A percentile compares a stretch with the other conserved stretches of the same genome.
These are phyloP conservation scores for Penicillium paxilli DNA, from an alignment of 495 filamentous ascomycete species.

Conservation along the genomic window DNA sequence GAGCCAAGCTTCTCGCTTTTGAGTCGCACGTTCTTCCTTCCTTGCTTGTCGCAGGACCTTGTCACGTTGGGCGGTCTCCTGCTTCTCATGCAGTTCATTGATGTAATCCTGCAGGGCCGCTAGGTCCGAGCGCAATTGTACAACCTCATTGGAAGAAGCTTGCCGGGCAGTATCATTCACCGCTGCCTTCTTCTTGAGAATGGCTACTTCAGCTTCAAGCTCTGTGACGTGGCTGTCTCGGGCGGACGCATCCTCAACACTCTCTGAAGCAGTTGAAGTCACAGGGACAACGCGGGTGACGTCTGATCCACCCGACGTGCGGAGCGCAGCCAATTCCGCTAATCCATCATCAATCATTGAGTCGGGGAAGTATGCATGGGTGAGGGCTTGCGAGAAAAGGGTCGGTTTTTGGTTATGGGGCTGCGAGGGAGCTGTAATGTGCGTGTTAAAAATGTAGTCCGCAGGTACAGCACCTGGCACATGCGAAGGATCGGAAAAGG, in stretches of 20 bases:
- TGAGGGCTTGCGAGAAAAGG: constrained; percentile 51
- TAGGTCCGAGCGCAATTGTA: constrained; percentile 38
- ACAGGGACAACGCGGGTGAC: constrained; percentile 10
- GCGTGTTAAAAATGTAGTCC: constrained; percentile 68
- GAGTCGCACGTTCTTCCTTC: constrained; percentile 41
- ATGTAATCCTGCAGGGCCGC: constrained; percentile 42
- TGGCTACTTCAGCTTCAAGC: constrained; percentile 36
- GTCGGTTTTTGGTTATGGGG: constrained; percentile 11
- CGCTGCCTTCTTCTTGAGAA: constrained; percentile 40
- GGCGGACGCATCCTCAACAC: constrained; percentile 15
- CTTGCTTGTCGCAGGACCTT: constrained; percentile 39
- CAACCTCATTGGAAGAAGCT: constrained; percentile 36
- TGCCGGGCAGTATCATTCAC: constrained; percentile 41
- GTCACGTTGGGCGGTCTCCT: constrained; percentile 35
- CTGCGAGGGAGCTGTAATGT: constrained; percentile 47
- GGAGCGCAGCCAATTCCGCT: constrained; percentile 47
- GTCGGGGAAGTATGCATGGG: constrained; percentile 52
- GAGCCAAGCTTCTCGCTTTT: constrained; percentile 45
- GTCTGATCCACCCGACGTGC: constrained; percentile 20
- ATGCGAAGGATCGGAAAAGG: constrained; percentile 38
- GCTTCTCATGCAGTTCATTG: constrained; percentile 42
- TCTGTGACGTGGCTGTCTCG: constrained; percentile 34
- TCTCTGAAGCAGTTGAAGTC: constrained; percentile 8
- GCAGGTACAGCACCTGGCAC: constrained; percentile 56
- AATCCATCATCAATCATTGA: constrained; percentile 57